Percentiles rank a stretch among this genome's conserved stretches.
Conservation (phyloP, 192 early-diverging fungal species). For the Mortierella claussenii region DNA sequence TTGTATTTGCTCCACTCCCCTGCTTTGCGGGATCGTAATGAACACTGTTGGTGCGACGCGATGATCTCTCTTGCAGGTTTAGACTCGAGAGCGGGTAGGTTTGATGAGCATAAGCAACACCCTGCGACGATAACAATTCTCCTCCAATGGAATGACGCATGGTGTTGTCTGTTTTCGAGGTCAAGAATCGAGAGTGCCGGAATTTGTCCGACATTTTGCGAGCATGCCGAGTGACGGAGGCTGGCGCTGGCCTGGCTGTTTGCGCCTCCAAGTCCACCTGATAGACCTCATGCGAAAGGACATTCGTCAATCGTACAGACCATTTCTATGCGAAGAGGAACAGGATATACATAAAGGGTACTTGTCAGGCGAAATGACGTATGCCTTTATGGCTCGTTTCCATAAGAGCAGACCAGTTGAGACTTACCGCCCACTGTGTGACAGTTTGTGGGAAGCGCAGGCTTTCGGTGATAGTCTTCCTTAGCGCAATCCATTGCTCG, state of each 20-base stretch:
- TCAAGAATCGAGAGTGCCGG: slow-evolving; percentile 30
- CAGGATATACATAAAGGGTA: too few relatives aligned
- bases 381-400: background rate
- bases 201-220: slow-evolving; percentile 53
- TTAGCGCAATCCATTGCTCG: slow-evolving; percentile 68
- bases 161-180: slow-evolving; percentile 26
- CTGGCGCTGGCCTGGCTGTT: background rate
- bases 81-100: slow-evolving; percentile 16
- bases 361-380: background rate
- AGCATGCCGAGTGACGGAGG: slow-evolving; percentile 18
- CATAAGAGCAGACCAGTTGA: too few relatives aligned
- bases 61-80: slow-evolving; percentile 10
- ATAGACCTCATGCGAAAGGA: slow-evolving; percentile 67
- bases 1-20: slow-evolving; percentile 6
- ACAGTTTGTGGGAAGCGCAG: slow-evolving; percentile 68
- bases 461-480: slow-evolving; percentile 57
- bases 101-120: slow-evolving; percentile 22
- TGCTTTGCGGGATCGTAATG: slow-evolving; percentile 43
- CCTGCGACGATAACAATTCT: slow-evolving; percentile 38
- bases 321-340: slow-evolving; percentile 70
- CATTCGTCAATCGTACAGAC: slow-evolving; percentile 68
- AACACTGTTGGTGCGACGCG: slow-evolving; percentile 44
- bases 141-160: slow-evolving; percentile 52
- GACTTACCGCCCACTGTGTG: slow-evolving; percentile 75
- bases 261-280: slow-evolving; percentile 69